Base-by-base conservation (phyloP, 306 rosid species). In the Acmispon strigosus region DNA sequence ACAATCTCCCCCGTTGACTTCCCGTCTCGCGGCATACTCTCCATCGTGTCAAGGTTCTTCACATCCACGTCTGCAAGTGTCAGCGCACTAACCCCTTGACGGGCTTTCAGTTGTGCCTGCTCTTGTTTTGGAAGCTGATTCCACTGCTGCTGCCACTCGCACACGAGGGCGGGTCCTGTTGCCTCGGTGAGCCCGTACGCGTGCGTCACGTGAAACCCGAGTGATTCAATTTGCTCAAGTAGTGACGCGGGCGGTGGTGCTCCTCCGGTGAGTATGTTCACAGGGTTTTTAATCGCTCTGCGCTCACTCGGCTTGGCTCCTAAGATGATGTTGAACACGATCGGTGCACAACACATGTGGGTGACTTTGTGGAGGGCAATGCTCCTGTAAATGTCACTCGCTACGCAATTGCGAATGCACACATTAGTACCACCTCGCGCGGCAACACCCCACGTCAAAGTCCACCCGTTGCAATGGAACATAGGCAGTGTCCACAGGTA, bases 391-490 rank as follows among this genome's bases (percentile, higher is more conserved):
- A 93, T 93, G 62, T 93, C 85, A 7, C 6, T 2, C 1, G 98
- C 96, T 0, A 78, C 42, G 2, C 83, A 58, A 76, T 78, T 84
- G 6, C 98, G 80, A 41, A 93, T 79, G 52, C 98, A 93, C 4
- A 93, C 66, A 11, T 88, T 93, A 1, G 97, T 90, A 0, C 98
- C 98, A 0, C 98, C 98, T 0, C 98, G 90, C 0, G 98, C 98
- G 0, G 97, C 98, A 8, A 89, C 80, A 0, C 98, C 98, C 98
- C 98, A 93, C 0, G 97, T 84, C 84, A 93, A 93, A 15, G 98
- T 93, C 98, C 98, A 93, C 0, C 98, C 98, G 37, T 93, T 93
- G 50, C 98, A 93, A 10, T 93, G 98, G 82, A 93, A 93, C 97
- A 93, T 90, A 0, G 98, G 98, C 0, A 93, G 89, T 4, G 96